These are phyloP conservation scores for Phytopythium oedochilum DNA, from an alignment of 352 stramenopile species.

Conservation along the genomic window DNA sequence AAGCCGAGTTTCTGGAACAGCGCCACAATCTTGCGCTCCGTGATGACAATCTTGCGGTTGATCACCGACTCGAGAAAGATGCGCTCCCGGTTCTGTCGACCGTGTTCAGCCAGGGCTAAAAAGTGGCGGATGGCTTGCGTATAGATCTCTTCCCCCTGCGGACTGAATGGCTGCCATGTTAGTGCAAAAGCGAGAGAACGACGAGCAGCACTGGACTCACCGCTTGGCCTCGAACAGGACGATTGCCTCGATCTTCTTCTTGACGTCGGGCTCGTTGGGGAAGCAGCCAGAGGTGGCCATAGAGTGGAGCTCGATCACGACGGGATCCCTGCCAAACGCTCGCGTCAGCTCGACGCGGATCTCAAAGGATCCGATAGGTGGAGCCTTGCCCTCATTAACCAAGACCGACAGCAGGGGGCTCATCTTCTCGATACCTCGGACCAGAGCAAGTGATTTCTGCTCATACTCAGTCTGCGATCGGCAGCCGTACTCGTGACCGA, in stretches of 20 bases:
- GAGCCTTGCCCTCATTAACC: constrained; percentile 24
- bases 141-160: constrained; percentile 49
- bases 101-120: constrained; percentile 37
- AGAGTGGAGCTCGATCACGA: constrained; percentile 47
- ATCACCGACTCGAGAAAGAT: constrained; percentile 60
- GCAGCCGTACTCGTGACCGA: constrained; percentile 40
- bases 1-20: constrained; percentile 58
- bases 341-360: constrained; percentile 41
- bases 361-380: constrained; percentile 43
- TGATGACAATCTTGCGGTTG: constrained; percentile 56
- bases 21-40: constrained; percentile 41
- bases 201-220: too few relatives aligned
- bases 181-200: background rate
- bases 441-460: constrained; percentile 27
- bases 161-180: constrained; percentile 8
- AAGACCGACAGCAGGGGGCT: constrained; percentile 41
- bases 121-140: constrained; percentile 59
- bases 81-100: constrained; percentile 40
- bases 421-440: constrained; percentile 40
- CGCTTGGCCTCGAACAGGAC: constrained; percentile 58
- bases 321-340: constrained; percentile 8
- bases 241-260: constrained; percentile 47
- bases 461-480: constrained; percentile 48
- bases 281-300: constrained; percentile 47
- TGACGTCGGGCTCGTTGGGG: constrained; percentile 40